These are phyloP conservation scores for Adansonia rubrostipa DNA, from an alignment of 441 rosid species.

Conservation along the genomic window DNA sequence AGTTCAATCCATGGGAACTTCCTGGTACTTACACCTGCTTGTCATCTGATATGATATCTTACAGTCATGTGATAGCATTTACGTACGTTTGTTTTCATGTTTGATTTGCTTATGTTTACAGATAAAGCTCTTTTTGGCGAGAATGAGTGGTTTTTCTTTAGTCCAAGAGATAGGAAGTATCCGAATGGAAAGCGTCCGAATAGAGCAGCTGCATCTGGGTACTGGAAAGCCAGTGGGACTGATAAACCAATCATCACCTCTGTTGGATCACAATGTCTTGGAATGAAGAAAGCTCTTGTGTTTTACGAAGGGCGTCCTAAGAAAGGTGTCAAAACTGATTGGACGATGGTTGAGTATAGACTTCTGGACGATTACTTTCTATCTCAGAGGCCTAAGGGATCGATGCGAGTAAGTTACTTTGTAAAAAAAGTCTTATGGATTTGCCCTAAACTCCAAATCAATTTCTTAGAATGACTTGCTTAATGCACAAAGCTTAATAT, in stretches of 20 bases:
- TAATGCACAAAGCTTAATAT: background rate
- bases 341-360: conserved; percentile 52
- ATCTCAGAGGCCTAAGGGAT: conserved; percentile 38
- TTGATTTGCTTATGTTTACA: conserved; percentile 20
- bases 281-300: conserved; percentile 50
- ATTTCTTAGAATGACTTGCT: background rate
- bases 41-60: background rate
- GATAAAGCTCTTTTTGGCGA: conserved; percentile 46
- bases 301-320: conserved; percentile 50
- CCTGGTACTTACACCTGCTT: conserved; percentile 35
- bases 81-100: background rate
- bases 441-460: background rate
- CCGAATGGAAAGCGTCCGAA: conserved; percentile 48
- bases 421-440: too few relatives aligned
- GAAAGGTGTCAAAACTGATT: conserved; percentile 46
- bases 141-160: conserved; percentile 49
- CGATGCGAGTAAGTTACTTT: conserved; percentile 46
- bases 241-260: conserved; percentile 46
- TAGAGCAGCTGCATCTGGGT: conserved; percentile 47
- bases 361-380: conserved; percentile 41
- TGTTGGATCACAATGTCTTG: conserved; percentile 42
- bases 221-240: conserved; percentile 50
- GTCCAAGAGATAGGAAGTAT: conserved; percentile 45
- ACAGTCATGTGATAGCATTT: background rate
- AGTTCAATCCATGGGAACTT: conserved; percentile 55